Evolutionary conservation across 148 eudicot genomes (phyloP).

Genomic region (Spergularia marina): DNA sequence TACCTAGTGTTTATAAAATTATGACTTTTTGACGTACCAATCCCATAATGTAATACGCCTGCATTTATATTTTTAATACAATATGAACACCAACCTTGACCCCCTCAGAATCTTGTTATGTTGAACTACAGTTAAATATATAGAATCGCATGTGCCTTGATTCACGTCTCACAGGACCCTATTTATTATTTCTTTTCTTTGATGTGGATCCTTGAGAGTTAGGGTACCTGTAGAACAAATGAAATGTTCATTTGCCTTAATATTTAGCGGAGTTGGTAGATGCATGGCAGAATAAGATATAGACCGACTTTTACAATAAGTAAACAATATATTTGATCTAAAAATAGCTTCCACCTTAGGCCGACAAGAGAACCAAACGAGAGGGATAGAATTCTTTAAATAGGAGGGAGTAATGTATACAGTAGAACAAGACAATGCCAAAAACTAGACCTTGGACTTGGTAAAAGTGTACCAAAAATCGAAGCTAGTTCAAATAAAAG

Average conservation of each 20-base stretch:
- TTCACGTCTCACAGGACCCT: slow-evolving; percentile 8
- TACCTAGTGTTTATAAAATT: background rate
- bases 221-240: too few species aligned
- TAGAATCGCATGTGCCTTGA: slow-evolving; percentile 7
- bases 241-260: too few species aligned
- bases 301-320: too few species aligned
- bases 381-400: too few species aligned
- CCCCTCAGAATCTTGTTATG: background rate
- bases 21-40: slow-evolving; percentile 2
- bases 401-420: too few species aligned
- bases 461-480: background rate
- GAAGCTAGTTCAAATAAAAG: background rate
- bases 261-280: too few species aligned
- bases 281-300: too few species aligned
- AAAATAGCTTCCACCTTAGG: too few species aligned
- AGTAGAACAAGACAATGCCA: background rate
- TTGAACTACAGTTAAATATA: background rate
- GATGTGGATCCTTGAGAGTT: background rate
- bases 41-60: background rate
- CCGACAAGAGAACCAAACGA: too few species aligned
- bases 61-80: too few species aligned
- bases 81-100: background rate
- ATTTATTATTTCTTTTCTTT: background rate
- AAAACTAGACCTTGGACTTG: slow-evolving; percentile 12
- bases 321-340: too few species aligned